Conservation (phyloP, 202 grass and related monocot species). For the Cymbopogon flexuosus region DNA sequence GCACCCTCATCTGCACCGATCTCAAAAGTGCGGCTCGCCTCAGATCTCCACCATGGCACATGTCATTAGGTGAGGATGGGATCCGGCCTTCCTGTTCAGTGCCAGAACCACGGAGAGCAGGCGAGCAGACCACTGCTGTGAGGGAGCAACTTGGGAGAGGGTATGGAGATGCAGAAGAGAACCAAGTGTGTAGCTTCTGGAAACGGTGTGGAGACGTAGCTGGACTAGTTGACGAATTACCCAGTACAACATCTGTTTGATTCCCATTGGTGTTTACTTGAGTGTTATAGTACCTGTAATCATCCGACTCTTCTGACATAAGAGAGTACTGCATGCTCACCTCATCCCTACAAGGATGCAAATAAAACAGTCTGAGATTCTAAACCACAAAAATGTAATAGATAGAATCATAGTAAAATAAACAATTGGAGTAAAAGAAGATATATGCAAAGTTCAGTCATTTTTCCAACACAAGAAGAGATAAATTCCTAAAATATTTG, state of each 20-base stretch:
- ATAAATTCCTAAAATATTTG: not conserved
- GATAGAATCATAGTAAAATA: not conserved
- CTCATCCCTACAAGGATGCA: constrained; percentile 55
- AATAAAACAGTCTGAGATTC: not conserved
- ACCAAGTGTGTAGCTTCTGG: constrained; percentile 24
- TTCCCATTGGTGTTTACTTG: constrained; percentile 17
- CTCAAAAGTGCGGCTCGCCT: constrained; percentile 54
- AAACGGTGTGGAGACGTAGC: constrained; percentile 41
- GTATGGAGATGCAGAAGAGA: constrained; percentile 23
- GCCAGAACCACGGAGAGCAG: constrained; percentile 35
- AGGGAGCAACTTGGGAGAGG: constrained; percentile 47
- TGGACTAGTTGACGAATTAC: constrained; percentile 39
- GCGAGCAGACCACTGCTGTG: constrained; percentile 32
- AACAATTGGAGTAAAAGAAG: not conserved
- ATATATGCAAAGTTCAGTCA: not conserved
- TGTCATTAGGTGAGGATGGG: constrained; percentile 70
- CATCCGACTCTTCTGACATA: constrained; percentile 71
- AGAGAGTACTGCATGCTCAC: constrained; percentile 49
- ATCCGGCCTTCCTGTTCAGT: constrained; percentile 52
- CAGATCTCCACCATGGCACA: constrained; percentile 62
- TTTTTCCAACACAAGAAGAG: not conserved
- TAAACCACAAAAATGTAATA: not conserved
- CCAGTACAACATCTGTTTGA: constrained; percentile 35
- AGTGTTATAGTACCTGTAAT: constrained; percentile 38
- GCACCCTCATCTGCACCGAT: constrained; percentile 66